Percentiles rank a stretch among this genome's conserved stretches.
phyloP scores from a whole-genome alignment of 441 rosid genomes.

The Adansonia grandidieri region DNA sequence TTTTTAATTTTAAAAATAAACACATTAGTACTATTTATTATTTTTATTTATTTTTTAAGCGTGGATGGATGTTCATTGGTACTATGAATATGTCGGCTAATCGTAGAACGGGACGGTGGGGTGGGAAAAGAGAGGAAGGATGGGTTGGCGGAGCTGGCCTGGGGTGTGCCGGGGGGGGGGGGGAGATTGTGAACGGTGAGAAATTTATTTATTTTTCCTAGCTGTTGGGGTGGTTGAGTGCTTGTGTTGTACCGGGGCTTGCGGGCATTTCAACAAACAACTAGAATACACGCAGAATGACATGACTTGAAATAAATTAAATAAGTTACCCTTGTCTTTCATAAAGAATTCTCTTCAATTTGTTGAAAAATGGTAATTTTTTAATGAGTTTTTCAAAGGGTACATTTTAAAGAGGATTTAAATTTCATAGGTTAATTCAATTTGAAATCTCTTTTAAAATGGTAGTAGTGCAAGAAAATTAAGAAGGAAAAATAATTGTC shows the following conservation, averaged over 20 bases:
- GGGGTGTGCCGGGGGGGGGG: not conserved
- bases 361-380: not conserved
- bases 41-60: not conserved
- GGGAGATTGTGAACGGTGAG: too few relatives aligned
- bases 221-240: not conserved
- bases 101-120: conserved; percentile 23
- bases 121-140: not conserved
- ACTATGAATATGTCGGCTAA: conserved; percentile 27
- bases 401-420: not conserved
- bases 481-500: not conserved
- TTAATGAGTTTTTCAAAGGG: not conserved
- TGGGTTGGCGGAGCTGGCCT: not conserved
- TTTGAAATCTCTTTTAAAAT: not conserved
- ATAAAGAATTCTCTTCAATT: not conserved
- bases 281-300: conserved; percentile 18
- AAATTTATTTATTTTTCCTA: not conserved
- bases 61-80: conserved; percentile 22
- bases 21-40: too few relatives aligned
- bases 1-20: too few relatives aligned
- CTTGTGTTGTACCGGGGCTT: conserved; percentile 1
- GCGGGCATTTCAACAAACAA: conserved; percentile 27
- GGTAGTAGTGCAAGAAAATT: not conserved
- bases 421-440: not conserved
- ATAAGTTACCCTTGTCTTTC: not conserved
- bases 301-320: conserved; percentile 2